Base-by-base conservation (phyloP, 331 rosid species). In the Rhamnella rubrinervis region DNA sequence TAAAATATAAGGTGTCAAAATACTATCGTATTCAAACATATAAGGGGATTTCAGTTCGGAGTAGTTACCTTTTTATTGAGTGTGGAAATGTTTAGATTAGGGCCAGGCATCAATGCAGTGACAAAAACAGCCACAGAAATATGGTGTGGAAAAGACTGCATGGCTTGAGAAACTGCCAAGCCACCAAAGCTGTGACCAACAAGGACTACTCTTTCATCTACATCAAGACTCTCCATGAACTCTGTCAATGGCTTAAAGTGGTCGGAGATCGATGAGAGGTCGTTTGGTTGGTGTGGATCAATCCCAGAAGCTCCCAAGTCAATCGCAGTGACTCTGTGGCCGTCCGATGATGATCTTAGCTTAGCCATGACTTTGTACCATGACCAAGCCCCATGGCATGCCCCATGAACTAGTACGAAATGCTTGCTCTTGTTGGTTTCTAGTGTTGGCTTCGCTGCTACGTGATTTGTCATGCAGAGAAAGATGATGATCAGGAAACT, bases 341-440 rank as follows among this genome's bases (percentile, higher is more conserved):
- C 84, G 35, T 31, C 35, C 35, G 35, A 31, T 1, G 55, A 60
- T 2, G 75, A 72, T 11, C 67, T 65, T 0, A 84, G 65, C 38
- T 74, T 55, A 10, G 82, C 7, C 23, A 61, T 58, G 7, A 82
- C 61, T 74, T 82, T 86, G 81, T 76, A 83, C 86, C 85, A 83
- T 0, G 78, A 81, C 85, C 86, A 81, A 18, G 83, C 85, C 8
- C 89, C 87, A 52, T 76, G 82, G 80, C 88, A 80, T 1, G 84
- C 73, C 3, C 91, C 82, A 15, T 83, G 86, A 5, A 86, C 80
- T 2, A 81, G 68, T 35, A 79, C 77, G 51, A 84, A 79, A 44
- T 86, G 83, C 37, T 64, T 75, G 59, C 51, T 23, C 37, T 64
- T 75, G 59, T 41, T 23, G n/a, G 26, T 31, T 4, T 41, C 19